Percentiles rank a stretch among this genome's conserved stretches.
Conservation (phyloP, 208 protist genomes). For the Porcisia hertigi region DNA sequence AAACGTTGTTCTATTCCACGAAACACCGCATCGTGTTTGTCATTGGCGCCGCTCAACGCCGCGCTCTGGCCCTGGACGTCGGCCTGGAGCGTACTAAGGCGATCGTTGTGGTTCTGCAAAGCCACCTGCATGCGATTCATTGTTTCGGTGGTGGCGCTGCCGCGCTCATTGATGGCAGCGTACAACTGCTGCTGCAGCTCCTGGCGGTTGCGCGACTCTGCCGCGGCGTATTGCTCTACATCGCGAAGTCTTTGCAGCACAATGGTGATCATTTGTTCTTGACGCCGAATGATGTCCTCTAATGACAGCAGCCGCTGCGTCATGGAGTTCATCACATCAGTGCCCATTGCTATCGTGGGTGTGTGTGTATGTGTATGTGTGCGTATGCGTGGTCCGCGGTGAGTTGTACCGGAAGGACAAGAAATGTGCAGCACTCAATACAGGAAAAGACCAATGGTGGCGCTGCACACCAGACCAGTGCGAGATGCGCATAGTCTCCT, state of each 20-base stretch:
- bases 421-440: too few species aligned
- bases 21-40: conserved; percentile 46
- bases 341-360: conserved; percentile 8
- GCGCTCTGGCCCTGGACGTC: conserved; percentile 49
- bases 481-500: too few species aligned
- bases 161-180: conserved; percentile 33
- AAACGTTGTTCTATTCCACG: conserved; percentile 65
- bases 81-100: conserved; percentile 58
- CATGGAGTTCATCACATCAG: conserved; percentile 48
- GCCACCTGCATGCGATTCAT: conserved; percentile 24
- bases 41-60: conserved; percentile 46
- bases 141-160: conserved; percentile 17
- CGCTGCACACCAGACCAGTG: too few species aligned
- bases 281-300: conserved; percentile 79
- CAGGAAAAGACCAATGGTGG: too few species aligned
- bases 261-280: conserved; percentile 59
- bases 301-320: conserved; percentile 69
- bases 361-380: background rate
- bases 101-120: conserved; percentile 51
- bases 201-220: conserved; percentile 47
- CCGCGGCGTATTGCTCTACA: conserved; percentile 73
- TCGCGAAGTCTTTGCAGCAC: conserved; percentile 75
- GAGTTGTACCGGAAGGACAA: too few species aligned
- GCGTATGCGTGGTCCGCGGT: too few species aligned
- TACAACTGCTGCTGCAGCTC: conserved; percentile 54